Conservation (phyloP, 257 asterid species). For the Solanum habrochaites region DNA sequence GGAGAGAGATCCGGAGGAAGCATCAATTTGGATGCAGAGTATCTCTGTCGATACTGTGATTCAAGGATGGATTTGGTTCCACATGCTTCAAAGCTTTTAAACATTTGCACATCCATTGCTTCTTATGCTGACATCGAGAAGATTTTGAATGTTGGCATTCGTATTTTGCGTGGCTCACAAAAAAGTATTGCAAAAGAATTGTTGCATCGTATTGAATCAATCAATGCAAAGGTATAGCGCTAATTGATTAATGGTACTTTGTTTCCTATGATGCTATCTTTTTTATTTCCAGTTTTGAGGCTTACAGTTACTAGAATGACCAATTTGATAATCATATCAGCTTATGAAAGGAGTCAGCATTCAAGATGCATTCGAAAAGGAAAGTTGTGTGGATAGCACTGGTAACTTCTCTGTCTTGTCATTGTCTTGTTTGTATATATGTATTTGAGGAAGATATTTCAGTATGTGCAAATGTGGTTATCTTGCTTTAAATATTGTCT, state of each 20-base stretch:
- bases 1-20: constrained; percentile 71
- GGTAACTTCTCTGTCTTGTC: background rate
- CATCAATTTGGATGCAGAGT: constrained; percentile 70
- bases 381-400: background rate
- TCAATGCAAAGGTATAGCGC: constrained; percentile 52
- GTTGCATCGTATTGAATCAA: constrained; percentile 32
- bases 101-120: constrained; percentile 30
- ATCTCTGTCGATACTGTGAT: constrained; percentile 81
- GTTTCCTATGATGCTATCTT: background rate
- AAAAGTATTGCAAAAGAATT: constrained; percentile 37
- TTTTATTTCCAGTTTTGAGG: background rate
- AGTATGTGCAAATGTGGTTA: too few relatives aligned
- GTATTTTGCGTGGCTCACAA: constrained; percentile 42
- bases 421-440: background rate
- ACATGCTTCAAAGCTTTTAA: constrained; percentile 36
- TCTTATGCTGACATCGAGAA: constrained; percentile 33
- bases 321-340: background rate
- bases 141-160: constrained; percentile 34
- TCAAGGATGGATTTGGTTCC: constrained; percentile 54
- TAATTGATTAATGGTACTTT: background rate
- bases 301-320: background rate
- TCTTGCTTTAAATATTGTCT: too few relatives aligned
- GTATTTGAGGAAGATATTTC: background rate
- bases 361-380: background rate
- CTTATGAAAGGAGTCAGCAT: background rate